phyloP scores from a whole-genome alignment of 2,329 filamentous ascomycete genomes.

The Microcera coccophila region DNA sequence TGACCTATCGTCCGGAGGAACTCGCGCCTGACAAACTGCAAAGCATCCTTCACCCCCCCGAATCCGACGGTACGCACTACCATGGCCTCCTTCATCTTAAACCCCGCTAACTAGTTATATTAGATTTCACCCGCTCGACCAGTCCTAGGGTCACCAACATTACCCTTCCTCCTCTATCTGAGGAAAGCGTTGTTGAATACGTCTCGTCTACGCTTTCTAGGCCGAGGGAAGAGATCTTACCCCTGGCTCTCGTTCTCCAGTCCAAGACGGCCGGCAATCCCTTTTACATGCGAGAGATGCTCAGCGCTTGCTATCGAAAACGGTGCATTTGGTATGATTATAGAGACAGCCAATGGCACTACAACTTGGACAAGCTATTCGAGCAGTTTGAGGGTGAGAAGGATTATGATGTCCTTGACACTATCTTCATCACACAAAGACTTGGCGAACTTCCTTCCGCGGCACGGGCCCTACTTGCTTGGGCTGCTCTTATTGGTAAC shows the following conservation, averaged over 20 bases:
- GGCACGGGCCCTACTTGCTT: constrained; percentile 75
- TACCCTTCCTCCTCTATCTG: constrained; percentile 66
- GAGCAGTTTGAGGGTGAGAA: constrained; percentile 76
- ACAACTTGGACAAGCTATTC: constrained; percentile 80
- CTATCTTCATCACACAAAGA: constrained; percentile 74
- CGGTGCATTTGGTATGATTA: constrained; percentile 91
- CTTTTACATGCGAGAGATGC: constrained; percentile 88
- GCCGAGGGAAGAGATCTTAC: constrained; percentile 65
- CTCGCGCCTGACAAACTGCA: constrained; percentile 53
- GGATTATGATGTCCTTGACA: constrained; percentile 75
- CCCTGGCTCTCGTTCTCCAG: constrained; percentile 78
- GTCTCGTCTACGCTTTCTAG: constrained; percentile 78
- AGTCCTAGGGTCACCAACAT: constrained; percentile 64
- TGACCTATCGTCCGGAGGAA: constrained; percentile 71
- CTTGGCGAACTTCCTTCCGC: constrained; percentile 70
- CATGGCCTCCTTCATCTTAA: not conserved
- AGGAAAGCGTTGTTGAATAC: constrained; percentile 77
- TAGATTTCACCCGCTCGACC: constrained; percentile 26
- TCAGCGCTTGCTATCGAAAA: constrained; percentile 80
- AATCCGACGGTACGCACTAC: constrained; percentile 45
- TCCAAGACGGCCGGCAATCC: constrained; percentile 86
- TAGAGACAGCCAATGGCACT: constrained; percentile 76
- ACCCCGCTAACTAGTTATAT: no score
- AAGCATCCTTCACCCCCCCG: constrained; percentile 50
- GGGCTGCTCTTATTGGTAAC: constrained; percentile 79